A percentile compares a stretch with the other conserved stretches of the same genome.
These are phyloP conservation scores for Chlamydomonas incerta DNA, from an alignment of 139 green algal species.

Conservation along the genomic window DNA sequence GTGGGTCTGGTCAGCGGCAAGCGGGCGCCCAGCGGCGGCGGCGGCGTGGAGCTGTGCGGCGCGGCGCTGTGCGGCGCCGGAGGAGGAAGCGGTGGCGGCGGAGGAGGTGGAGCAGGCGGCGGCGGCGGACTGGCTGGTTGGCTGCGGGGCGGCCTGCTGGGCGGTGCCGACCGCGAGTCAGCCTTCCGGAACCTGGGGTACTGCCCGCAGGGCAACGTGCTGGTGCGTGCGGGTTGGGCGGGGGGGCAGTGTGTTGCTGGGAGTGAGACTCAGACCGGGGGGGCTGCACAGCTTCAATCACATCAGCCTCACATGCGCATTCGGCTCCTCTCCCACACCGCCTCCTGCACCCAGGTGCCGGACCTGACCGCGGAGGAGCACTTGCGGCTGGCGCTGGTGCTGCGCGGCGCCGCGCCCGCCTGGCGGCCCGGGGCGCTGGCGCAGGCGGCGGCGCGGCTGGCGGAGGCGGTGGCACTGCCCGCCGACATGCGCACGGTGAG, in stretches of 20 bases:
- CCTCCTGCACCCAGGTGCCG: neutral
- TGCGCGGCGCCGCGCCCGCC: neutral
- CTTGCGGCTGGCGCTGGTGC: slow-evolving; percentile 21
- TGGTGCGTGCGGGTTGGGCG: neutral
- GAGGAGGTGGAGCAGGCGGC: too few species aligned
- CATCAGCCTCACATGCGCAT: neutral
- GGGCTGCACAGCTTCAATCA: too few species aligned
- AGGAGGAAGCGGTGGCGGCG: too few species aligned
- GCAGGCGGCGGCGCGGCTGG: neutral
- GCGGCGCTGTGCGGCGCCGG: neutral
- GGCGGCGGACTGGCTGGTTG: too few species aligned
- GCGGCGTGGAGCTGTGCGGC: neutral
- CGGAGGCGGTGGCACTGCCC: neutral
- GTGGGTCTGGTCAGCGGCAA: neutral
- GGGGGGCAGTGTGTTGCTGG: neutral
- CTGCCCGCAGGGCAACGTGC: slow-evolving; percentile 24
- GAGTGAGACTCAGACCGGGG: neutral
- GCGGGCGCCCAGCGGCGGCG: neutral
- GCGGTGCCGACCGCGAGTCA: too few species aligned
- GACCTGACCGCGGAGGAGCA: slow-evolving; percentile 12
- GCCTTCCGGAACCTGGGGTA: slow-evolving; percentile 7
- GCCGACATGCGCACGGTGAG: slow-evolving; percentile 7
- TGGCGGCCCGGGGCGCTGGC: neutral
- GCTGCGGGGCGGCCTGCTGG: neutral
- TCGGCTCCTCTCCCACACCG: too few species aligned